Conservation (phyloP, 2,329 filamentous ascomycete genomes). For the Penicillium brasilianum region DNA sequence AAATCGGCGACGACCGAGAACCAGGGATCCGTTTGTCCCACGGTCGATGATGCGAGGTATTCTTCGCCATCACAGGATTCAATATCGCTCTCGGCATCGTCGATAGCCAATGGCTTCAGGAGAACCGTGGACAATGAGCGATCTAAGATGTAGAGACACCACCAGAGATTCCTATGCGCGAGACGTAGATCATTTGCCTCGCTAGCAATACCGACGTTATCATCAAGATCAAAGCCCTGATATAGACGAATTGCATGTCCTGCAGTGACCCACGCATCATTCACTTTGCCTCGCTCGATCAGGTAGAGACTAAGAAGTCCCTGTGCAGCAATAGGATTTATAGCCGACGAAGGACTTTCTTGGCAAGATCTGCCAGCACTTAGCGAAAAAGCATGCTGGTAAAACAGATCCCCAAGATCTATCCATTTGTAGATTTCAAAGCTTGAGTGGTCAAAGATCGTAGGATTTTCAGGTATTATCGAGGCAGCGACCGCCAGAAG, state of each 20-base stretch:
- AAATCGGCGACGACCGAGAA: neutral
- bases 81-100: neutral
- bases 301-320: slow-evolving; percentile 17
- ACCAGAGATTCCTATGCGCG: neutral
- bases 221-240: slow-evolving; percentile 15
- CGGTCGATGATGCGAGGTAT: neutral
- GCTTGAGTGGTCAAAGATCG: neutral
- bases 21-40: neutral
- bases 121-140: neutral
- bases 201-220: neutral
- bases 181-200: neutral
- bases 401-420: neutral
- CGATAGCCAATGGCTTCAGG: neutral
- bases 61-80: neutral
- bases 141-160: neutral
- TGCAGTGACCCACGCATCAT: slow-evolving; percentile 20
- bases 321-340: neutral
- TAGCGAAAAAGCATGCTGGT: neutral
- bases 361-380: neutral
- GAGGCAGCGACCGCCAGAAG: neutral
- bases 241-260: slow-evolving; percentile 23
- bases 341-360: neutral
- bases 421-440: neutral
- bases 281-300: slow-evolving; percentile 12
- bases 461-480: neutral